Evolutionary conservation across 1,284 basidiomycete species (phyloP), one percentile per base, ranked within the genome.

Genomic region (Coniferiporia sulphurascens): DNA sequence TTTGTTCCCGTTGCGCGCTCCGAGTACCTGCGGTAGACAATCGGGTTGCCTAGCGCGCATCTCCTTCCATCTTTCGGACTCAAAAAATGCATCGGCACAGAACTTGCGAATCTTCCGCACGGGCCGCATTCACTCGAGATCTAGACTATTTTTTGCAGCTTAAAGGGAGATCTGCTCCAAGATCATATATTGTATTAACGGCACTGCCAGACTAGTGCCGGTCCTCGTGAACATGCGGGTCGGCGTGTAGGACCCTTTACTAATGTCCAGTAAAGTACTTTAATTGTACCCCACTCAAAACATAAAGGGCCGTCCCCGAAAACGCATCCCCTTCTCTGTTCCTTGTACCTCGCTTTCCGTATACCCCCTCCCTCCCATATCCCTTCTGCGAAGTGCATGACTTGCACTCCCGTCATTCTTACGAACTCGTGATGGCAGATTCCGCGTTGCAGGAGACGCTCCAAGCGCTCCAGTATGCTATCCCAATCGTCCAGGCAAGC

Each of bases 401-500:
- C 7, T 43, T 46, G 34, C 36, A 34, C 32, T 21, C 17, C 46
- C 36, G 10, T 56, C 17, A 22, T 46, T 9, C 27, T 51, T 17
- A 12, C 12, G 38, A 36, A 22, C 15, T 43, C 44, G 52, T 36
- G 17, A 61, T 61, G 60, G 22, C 59, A 43, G 50, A 52, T 36
- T 21, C 43, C 34, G 38, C 34, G n/a, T n/a, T 36, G 27, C 58
- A 62, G 45, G 46, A 48, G 9, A 43, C 52, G n/a, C 41, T 56
- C 15, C 34, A 48, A 10, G 34, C 35, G 44, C 21, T 62, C 17
- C 58, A 62, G 56, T 34, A 22, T 34, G 61, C 61, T 52, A 21
- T 46, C 45, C 61, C 61, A 35, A 44, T 56, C 44, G 61, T 62
- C 13, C 38, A 36, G 22, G 61, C 57, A 8, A 56, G 61, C 46